These are phyloP conservation scores for Knoxia roxburghii DNA, from an alignment of 257 asterid genomes.

Conservation along the genomic window DNA sequence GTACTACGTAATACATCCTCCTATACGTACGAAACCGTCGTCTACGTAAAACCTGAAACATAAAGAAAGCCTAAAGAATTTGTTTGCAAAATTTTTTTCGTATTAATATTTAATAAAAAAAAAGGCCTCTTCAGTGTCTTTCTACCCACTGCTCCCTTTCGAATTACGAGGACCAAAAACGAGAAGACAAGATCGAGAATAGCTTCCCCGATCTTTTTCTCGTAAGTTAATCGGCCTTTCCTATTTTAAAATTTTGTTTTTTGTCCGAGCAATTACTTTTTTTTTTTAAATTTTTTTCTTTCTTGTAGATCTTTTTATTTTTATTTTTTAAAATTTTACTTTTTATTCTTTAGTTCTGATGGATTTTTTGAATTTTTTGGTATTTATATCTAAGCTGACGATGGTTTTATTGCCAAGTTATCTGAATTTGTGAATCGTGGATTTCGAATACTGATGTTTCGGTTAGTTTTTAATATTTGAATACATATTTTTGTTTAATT, in stretches of 20 bases:
- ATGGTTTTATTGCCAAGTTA: background rate
- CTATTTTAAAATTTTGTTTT: background rate
- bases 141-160: conserved; percentile 5
- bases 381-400: background rate
- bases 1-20: no score
- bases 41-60: no score
- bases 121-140: conserved; percentile 13
- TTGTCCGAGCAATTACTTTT: background rate
- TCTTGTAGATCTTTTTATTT: background rate
- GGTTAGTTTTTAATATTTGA: background rate
- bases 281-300: background rate
- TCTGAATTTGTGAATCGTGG: conserved; percentile 3
- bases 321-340: background rate
- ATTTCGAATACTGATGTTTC: background rate
- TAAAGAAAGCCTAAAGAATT: no score
- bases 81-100: no score
- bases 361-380: background rate
- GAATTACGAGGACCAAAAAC: background rate
- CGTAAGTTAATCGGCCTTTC: conserved; percentile 1
- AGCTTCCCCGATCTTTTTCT: conserved; percentile 1
- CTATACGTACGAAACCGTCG: no score
- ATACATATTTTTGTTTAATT: background rate
- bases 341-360: background rate
- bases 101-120: no score
- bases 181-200: conserved; percentile 5